Conservation (phyloP, 805 yeast species). For the Monosporozyma siamensis region DNA sequence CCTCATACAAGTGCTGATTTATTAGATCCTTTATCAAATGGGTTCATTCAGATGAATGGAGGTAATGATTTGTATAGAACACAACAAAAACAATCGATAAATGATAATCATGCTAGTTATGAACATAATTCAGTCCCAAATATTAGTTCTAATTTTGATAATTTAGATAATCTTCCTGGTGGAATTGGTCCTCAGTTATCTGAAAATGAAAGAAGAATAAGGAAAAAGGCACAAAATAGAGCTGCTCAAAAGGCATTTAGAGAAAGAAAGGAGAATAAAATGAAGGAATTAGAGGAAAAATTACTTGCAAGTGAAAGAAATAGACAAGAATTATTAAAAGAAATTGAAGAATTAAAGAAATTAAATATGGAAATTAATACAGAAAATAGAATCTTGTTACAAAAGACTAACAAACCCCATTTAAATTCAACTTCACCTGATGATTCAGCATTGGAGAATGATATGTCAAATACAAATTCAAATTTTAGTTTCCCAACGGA, state of each 20-base stretch:
- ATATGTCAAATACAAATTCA: neutral
- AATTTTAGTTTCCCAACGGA: constrained; percentile 26
- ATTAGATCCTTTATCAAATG: neutral
- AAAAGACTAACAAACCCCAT: constrained; percentile 12
- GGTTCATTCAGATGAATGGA: neutral
- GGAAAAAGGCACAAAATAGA: constrained; percentile 69
- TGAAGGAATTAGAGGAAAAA: constrained; percentile 57
- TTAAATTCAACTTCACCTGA: neutral
- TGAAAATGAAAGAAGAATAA: constrained; percentile 37
- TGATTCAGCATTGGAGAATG: neutral
- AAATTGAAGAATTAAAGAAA: constrained; percentile 42
- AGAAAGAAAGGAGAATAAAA: constrained; percentile 64
- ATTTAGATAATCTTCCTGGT: neutral
- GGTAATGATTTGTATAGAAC: neutral
- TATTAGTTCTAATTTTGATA: neutral
- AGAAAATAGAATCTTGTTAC: constrained; percentile 50
- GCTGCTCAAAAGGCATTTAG: constrained; percentile 84
- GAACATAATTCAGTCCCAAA: neutral
- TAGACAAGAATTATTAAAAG: constrained; percentile 37
- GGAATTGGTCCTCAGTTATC: neutral
- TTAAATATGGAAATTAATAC: constrained; percentile 49
- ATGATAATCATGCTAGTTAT: neutral
- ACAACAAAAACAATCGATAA: neutral
- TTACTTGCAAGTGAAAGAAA: constrained; percentile 50
- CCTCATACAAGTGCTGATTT: neutral